Base-by-base conservation (phyloP, 2,329 filamentous ascomycete genomes). In the Penicillium sp. region DNA sequence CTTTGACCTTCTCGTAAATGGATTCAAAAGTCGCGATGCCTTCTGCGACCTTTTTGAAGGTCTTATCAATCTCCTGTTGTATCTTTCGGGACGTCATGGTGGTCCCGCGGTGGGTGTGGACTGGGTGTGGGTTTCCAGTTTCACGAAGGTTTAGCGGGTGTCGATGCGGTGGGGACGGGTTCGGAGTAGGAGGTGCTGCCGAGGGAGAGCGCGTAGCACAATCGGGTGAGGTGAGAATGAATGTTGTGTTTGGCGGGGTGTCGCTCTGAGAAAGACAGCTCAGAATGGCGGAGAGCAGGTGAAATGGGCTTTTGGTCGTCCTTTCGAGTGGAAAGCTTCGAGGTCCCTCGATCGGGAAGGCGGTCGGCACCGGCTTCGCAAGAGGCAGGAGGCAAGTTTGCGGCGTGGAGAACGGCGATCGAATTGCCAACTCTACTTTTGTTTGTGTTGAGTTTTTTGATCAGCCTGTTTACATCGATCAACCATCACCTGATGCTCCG, bases 1-100 rank as follows among this genome's bases (percentile, higher is more conserved):
- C 88, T 72, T 94, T 90, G 67, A 99, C 96, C 86, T 99, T 99
- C 70, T 98, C 95, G 81, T 98, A 96, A 72, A 98, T 97, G 73
- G 84, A 85, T 75, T 98, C 92, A 78, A 99, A 99, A 66, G 93
- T 90, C 63, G 88, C 84, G 57, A 98, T 92, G 55, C 95, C 95
- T 82, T 98, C 94, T 50, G 87, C 86, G 73, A 98, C 93, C 84
- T 96, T 96, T 81, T 99, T 99, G 87, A 97, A 98, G 86, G 92
- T 96, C 83, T 97, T 96, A 75, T 99, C 95, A 72, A 98, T 94
- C 82, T 99, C 95, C 82, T 98, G 93, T 78, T 95, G 91, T 71
- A 96, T 86, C 84, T 99, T 99, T 77, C 95, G 88, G 76, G 91
- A 91, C 71, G 95, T 92, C 95, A 99, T 99, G 71, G 78, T 64